phyloP scores from a whole-genome alignment of 2,329 filamentous ascomycete genomes.

The Xylaria sp. region DNA sequence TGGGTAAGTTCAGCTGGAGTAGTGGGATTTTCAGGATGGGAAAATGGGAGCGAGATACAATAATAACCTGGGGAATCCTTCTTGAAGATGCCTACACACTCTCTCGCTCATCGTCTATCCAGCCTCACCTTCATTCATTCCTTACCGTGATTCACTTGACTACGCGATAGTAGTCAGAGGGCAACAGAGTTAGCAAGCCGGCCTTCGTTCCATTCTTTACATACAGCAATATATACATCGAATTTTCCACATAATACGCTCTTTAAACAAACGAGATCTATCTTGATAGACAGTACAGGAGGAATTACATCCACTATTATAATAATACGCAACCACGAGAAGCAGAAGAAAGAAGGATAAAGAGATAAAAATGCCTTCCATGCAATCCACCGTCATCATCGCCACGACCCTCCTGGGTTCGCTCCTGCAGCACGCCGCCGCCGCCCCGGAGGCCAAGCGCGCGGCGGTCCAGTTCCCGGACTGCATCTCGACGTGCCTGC shows the following conservation, averaged over 20 bases:
- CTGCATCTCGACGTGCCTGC: conserved; percentile 54
- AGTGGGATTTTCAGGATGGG: conserved; percentile 3
- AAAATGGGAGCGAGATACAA: conserved; percentile 22
- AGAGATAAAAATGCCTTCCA: conserved; percentile 42
- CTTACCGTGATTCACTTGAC: conserved; percentile 27
- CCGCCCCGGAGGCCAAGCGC: conserved; percentile 32
- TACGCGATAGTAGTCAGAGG: conserved; percentile 22
- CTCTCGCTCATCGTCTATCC: conserved; percentile 15
- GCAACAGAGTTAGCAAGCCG: conserved; percentile 29
- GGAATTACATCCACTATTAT: conserved; percentile 9
- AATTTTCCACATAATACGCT: conserved; percentile 15
- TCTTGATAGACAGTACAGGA: background rate
- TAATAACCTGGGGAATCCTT: conserved; percentile 22
- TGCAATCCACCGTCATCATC: conserved; percentile 41
- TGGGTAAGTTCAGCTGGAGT: conserved; percentile 9
- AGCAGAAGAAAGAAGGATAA: background rate
- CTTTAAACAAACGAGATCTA: conserved; percentile 5
- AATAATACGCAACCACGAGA: conserved; percentile 7
- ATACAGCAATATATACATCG: conserved; percentile 1
- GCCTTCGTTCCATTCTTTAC: conserved; percentile 37
- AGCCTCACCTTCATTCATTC: conserved; percentile 34
- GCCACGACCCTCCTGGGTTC: conserved; percentile 44
- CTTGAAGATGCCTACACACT: background rate
- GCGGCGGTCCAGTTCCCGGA: conserved; percentile 43
- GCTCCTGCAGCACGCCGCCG: conserved; percentile 42